Percentiles rank a stretch among this genome's conserved stretches.
Conservation (phyloP, 2,329 filamentous ascomycete species). For the Botrytis fragariae region DNA sequence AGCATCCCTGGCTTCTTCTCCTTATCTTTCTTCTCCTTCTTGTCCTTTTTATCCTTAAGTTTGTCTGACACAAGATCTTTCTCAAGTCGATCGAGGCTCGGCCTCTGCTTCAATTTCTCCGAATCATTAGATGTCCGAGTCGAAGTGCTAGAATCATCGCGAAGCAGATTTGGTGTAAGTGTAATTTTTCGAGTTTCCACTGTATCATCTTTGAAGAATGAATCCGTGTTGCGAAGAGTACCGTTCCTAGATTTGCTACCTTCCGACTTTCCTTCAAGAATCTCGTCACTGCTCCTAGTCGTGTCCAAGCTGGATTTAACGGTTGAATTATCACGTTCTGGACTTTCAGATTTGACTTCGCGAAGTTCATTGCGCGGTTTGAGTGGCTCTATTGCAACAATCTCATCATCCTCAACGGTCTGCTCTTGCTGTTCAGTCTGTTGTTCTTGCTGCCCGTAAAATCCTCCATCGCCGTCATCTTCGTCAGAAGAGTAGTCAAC, state of each 20-base stretch:
- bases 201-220: conserved; percentile 95
- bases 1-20: conserved; percentile 59
- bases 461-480: conserved; percentile 51
- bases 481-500: conserved; percentile 69
- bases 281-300: conserved; percentile 63
- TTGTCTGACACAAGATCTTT: conserved; percentile 65
- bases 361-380: conserved; percentile 43
- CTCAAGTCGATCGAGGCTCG: conserved; percentile 74
- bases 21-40: conserved; percentile 58
- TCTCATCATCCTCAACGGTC: conserved; percentile 40
- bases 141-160: conserved; percentile 64
- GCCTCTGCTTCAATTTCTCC: conserved; percentile 53
- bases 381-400: conserved; percentile 39
- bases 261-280: conserved; percentile 54
- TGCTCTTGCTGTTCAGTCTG: conserved; percentile 46
- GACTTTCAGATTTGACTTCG: conserved; percentile 32
- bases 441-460: conserved; percentile 48
- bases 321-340: conserved; percentile 25
- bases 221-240: conserved; percentile 86
- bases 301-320: conserved; percentile 40
- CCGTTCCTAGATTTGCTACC: conserved; percentile 75
- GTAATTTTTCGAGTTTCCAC: conserved; percentile 97
- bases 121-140: conserved; percentile 44
- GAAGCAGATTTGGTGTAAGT: conserved; percentile 84
- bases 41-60: conserved; percentile 64